phyloP scores from a whole-genome alignment of 2,329 filamentous ascomycete genomes.

The Fusarium mundagurra region DNA sequence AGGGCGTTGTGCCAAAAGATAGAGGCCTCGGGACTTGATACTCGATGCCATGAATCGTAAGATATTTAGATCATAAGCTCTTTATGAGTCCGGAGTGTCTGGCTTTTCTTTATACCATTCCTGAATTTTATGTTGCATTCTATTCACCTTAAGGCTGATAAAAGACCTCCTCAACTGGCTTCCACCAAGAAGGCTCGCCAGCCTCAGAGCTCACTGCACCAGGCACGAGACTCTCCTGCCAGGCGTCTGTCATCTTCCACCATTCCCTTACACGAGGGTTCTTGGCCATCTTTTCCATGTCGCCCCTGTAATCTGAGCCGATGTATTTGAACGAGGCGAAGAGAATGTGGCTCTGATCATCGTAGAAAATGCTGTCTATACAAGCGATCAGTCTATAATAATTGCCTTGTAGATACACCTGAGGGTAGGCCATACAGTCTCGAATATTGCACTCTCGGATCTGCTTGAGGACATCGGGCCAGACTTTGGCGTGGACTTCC shows the following conservation, averaged over 20 bases:
- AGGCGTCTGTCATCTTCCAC: constrained; percentile 83
- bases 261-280: constrained; percentile 79
- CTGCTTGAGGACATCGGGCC: constrained; percentile 80
- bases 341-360: constrained; percentile 68
- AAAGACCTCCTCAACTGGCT: constrained; percentile 74
- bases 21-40: constrained; percentile 27
- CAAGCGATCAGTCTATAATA: not conserved
- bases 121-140: not conserved
- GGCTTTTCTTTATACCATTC: not conserved
- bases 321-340: constrained; percentile 84
- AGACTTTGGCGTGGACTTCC: constrained; percentile 76
- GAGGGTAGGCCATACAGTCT: constrained; percentile 65
- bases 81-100: not conserved
- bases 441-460: constrained; percentile 79
- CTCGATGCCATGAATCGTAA: constrained; percentile 31
- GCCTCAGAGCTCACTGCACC: constrained; percentile 68
- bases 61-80: not conserved
- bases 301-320: constrained; percentile 75
- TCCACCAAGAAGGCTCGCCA: constrained; percentile 75
- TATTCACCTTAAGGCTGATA: constrained; percentile 57
- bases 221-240: constrained; percentile 72
- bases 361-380: constrained; percentile 79
- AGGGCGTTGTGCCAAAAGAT: constrained; percentile 42
- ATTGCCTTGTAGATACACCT: not conserved
- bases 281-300: constrained; percentile 80